Evolutionary conservation across 805 yeast species (phyloP).

Genomic region (Barnettozyma siamensis): DNA sequence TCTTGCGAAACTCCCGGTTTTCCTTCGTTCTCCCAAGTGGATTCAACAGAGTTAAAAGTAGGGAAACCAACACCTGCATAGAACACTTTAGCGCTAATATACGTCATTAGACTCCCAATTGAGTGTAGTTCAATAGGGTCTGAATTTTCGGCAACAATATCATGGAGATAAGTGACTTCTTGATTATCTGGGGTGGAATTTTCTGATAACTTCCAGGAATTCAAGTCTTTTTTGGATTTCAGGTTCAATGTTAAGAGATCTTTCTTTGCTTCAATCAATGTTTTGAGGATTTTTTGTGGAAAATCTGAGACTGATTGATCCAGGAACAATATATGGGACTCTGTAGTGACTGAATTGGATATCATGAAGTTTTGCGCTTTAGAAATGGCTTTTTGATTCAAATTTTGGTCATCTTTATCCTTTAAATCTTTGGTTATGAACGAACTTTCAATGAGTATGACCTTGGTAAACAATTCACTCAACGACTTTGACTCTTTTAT

Average conservation of each 20-base stretch:
- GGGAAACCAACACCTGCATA: not conserved
- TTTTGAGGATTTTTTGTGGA: too few relatives aligned
- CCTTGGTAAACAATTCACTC: not conserved
- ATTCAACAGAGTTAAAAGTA: not conserved
- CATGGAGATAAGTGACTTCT: not conserved
- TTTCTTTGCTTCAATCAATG: too few relatives aligned
- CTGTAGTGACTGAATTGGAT: not conserved
- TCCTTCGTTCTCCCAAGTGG: not conserved
- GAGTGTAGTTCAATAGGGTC: not conserved
- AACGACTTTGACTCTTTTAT: not conserved
- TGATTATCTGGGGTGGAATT: not conserved
- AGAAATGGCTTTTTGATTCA: constrained; percentile 23
- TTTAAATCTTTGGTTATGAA: constrained; percentile 17
- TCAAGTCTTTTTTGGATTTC: not conserved
- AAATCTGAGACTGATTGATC: too few relatives aligned
- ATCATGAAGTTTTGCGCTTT: constrained; percentile 24
- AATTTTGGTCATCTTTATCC: constrained; percentile 13
- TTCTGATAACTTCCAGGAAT: not conserved
- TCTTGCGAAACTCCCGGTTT: not conserved
- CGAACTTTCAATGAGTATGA: not conserved
- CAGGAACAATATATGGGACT: too few relatives aligned
- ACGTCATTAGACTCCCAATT: not conserved
- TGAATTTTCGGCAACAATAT: not conserved
- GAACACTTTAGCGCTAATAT: not conserved
- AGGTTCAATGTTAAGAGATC: not conserved